Evolutionary conservation across 2,329 filamentous ascomycete species (phyloP).

Genomic region (Dactylellina sp.): DNA sequence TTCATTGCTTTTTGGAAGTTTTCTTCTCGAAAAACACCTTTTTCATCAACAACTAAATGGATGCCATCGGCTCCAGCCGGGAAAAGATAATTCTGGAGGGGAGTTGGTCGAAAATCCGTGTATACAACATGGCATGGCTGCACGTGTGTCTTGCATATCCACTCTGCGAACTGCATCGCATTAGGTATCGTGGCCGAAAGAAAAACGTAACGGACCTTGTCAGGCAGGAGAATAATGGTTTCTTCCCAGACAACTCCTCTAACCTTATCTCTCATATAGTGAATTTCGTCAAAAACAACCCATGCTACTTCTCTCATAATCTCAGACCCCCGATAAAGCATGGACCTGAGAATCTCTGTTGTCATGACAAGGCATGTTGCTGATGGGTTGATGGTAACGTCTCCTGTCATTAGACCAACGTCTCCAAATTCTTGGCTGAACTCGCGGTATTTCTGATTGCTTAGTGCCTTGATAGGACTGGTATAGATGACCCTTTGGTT

Average conservation of each 20-base stretch:
- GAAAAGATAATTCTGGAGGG: constrained; percentile 97
- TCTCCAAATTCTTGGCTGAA: constrained; percentile 96
- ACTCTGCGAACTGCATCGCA: constrained; percentile 98
- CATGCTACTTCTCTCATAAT: constrained; percentile 99
- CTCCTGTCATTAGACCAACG: constrained; percentile 97
- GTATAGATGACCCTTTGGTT: constrained; percentile 99
- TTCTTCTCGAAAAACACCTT: constrained; percentile 92
- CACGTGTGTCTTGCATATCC: constrained; percentile 97
- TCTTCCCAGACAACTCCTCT: constrained; percentile 99
- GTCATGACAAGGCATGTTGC: constrained; percentile 99
- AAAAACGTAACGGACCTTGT: constrained; percentile 99
- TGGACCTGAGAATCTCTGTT: constrained; percentile 97
- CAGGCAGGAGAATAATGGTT: constrained; percentile 95
- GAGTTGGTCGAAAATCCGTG: constrained; percentile 96
- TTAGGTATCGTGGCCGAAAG: constrained; percentile 98
- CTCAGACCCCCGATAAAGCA: constrained; percentile 97
- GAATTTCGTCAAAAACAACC: constrained; percentile 98
- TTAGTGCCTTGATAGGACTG: constrained; percentile 97
- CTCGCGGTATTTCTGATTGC: constrained; percentile 98
- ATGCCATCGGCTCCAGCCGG: constrained; percentile 92
- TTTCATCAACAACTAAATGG: constrained; percentile 94
- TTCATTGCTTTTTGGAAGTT: constrained; percentile 98
- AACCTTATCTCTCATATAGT: constrained; percentile 94
- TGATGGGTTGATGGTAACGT: constrained; percentile 98
- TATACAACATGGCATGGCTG: constrained; percentile 99